phyloP scores from a whole-genome alignment of 1,139 yeast species.

The Scheffersomyces parashehatae region DNA sequence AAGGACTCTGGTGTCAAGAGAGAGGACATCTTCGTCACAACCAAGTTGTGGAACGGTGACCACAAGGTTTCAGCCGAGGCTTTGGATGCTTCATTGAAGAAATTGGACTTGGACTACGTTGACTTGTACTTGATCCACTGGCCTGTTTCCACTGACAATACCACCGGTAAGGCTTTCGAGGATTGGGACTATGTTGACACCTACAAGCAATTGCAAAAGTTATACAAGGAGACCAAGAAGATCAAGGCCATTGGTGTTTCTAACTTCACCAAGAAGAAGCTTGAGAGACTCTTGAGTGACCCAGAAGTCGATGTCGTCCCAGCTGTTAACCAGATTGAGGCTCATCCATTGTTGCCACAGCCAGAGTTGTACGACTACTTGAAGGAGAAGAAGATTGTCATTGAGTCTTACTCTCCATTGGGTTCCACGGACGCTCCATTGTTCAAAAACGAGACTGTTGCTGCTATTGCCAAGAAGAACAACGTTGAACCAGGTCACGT shows the following conservation, averaged over 20 bases:
- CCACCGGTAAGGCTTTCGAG: constrained; percentile 14
- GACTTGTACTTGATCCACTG: constrained; percentile 86
- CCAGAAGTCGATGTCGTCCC: constrained; percentile 58
- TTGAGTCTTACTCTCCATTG: constrained; percentile 81
- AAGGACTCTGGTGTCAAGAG: constrained; percentile 69
- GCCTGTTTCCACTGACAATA: constrained; percentile 63
- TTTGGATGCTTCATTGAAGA: constrained; percentile 60
- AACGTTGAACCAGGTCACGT: constrained; percentile 59
- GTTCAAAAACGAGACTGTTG: constrained; percentile 49
- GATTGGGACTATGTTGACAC: constrained; percentile 65
- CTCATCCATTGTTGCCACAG: constrained; percentile 77
- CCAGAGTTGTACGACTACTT: constrained; percentile 57
- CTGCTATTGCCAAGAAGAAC: constrained; percentile 56
- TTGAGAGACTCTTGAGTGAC: constrained; percentile 53
- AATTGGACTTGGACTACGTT: constrained; percentile 74
- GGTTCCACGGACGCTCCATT: constrained; percentile 72
- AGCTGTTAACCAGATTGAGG: constrained; percentile 71
- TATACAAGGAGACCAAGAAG: constrained; percentile 56
- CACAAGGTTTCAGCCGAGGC: constrained; percentile 63
- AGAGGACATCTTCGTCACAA: constrained; percentile 71
- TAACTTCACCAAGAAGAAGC: constrained; percentile 58
- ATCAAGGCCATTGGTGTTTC: constrained; percentile 76
- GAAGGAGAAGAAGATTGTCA: constrained; percentile 52
- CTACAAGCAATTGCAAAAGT: constrained; percentile 66
- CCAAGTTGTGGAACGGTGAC: constrained; percentile 74